Base-by-base conservation (phyloP, 768 basidiomycete genomes). In the Scleroderma bovista region DNA sequence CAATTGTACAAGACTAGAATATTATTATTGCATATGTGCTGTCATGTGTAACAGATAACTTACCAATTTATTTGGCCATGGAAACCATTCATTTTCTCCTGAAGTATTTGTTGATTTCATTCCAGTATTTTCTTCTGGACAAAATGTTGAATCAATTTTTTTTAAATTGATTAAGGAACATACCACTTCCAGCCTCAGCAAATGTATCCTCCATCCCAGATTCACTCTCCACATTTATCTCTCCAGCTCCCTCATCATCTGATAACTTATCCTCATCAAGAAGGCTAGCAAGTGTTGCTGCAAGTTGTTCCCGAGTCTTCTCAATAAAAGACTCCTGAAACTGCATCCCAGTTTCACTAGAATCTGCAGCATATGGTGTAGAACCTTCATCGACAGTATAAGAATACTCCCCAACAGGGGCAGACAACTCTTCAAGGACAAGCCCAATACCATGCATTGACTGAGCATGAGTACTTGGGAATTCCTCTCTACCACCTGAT, bases 1-100 rank as follows among this genome's bases (percentile, higher is more conserved):
- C 64, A 1, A 69, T 52, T 11, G 61, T 57, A 37, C 64, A 69
- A 0, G 60, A 58, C 65, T 69, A 32, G 1, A 53, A 44, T 7
- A 43, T 26, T 19, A 15, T 26, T 47, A 8, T 17, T 36, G 31
- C 17, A 22, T 36, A 6, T 23, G 23, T 12, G 24, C n/a, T 34
- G 6, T 1, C 9, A 16, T n/a, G 7, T 17, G 9, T 47, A 19
- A 38, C 23, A 47, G 46, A 10, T 11, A 9, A 32, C 0, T 37
- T 9, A 38, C 46, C 34, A 47, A 37, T 20, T 38, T 47, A 23
- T 47, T 20, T 2, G 46, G 46, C 46, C 36, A 47, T 16, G 15
- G 46, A 37, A 47, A 47, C 46, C 46, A 47, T 2, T 47, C 32
- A 31, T 32, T 34, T 10, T 29, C 20, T 13, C 17, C 11, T 31